These are phyloP conservation scores for Leptodermis oblonga DNA, from an alignment of 257 asterid species.

Conservation along the genomic window DNA sequence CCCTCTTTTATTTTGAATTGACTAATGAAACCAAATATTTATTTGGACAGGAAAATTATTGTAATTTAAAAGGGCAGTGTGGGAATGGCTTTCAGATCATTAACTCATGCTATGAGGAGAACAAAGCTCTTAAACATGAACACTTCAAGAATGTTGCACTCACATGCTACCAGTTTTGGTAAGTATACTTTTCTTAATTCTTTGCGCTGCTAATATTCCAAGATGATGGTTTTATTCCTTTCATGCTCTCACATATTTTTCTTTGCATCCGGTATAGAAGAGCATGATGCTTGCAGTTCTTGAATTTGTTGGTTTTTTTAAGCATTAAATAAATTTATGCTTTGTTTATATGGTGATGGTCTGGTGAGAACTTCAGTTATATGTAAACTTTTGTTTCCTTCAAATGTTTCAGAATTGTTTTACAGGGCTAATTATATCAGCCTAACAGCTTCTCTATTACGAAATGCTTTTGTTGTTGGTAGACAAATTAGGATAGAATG, in stretches of 20 bases:
- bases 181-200: conserved; percentile 9
- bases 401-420: background rate
- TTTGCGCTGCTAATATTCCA: background rate
- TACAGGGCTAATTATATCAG: background rate
- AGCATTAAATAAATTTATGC: background rate
- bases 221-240: background rate
- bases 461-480: background rate
- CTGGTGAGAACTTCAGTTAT: background rate
- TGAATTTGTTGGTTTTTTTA: background rate
- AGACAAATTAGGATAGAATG: background rate
- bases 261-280: background rate
- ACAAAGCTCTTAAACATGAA: conserved; percentile 26
- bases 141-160: conserved; percentile 46
- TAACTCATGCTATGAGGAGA: conserved; percentile 50
- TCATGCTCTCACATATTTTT: conserved; percentile 1
- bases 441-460: background rate
- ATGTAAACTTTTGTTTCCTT: background rate
- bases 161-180: conserved; percentile 95
- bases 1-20: too few relatives aligned
- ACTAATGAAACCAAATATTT: too few relatives aligned
- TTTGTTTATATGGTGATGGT: background rate
- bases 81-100: conserved; percentile 52
- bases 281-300: background rate
- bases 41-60: conserved; percentile 11
- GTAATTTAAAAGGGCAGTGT: conserved; percentile 18